Percentiles rank a stretch among this genome's conserved stretches.
These are phyloP conservation scores for Moniliophthora roreri DNA, from an alignment of 1,284 basidiomycete species.

Conservation along the genomic window DNA sequence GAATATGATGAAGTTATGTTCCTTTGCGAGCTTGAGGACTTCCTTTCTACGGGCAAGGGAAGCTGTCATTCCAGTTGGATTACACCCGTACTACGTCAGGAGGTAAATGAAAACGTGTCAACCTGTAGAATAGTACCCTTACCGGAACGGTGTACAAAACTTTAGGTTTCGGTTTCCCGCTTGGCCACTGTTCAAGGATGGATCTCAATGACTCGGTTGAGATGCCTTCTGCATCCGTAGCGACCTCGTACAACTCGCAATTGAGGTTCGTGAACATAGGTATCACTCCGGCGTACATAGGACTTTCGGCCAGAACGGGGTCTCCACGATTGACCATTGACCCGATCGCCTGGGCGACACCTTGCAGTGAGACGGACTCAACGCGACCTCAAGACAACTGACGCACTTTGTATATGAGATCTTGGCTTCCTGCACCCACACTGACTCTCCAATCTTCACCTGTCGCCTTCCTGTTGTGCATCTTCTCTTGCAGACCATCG, in stretches of 20 bases:
- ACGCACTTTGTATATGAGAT: slow-evolving; percentile 62
- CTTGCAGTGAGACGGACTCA: too few species aligned
- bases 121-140: slow-evolving; percentile 24
- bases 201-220: slow-evolving; percentile 61
- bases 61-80: slow-evolving; percentile 83
- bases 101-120: not conserved
- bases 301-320: slow-evolving; percentile 63
- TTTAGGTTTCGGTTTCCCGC: slow-evolving; percentile 72
- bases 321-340: slow-evolving; percentile 64
- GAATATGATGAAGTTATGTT: slow-evolving; percentile 81
- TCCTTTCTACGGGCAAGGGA: slow-evolving; percentile 74
- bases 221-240: slow-evolving; percentile 80
- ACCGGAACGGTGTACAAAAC: slow-evolving; percentile 84
- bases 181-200: slow-evolving; percentile 78
- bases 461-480: slow-evolving; percentile 40
- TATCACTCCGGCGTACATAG: slow-evolving; percentile 62
- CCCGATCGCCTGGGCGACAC: slow-evolving; percentile 14
- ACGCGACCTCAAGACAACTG: too few species aligned
- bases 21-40: slow-evolving; percentile 72
- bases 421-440: slow-evolving; percentile 68
- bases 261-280: slow-evolving; percentile 59
- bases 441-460: slow-evolving; percentile 55
- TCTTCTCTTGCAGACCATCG: slow-evolving; percentile 44
- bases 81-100: slow-evolving; percentile 67
- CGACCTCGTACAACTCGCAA: slow-evolving; percentile 70